A percentile compares a stretch with the other conserved stretches of the same genome.
These are phyloP conservation scores for Exophiala alcalophila DNA, from an alignment of 2,329 filamentous ascomycete genomes.

Conservation along the genomic window DNA sequence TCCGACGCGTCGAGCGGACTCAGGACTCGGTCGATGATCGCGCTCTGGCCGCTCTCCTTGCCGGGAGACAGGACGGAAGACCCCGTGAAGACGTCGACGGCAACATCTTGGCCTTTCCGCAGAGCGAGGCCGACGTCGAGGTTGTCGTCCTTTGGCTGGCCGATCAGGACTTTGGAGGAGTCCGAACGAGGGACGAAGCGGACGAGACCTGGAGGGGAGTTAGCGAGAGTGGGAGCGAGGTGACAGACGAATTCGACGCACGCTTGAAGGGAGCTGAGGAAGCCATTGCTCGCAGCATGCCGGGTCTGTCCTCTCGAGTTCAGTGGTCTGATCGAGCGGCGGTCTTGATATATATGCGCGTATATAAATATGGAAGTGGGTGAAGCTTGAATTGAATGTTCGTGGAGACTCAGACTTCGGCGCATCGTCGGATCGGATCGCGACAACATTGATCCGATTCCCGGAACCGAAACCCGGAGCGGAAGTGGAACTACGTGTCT, in stretches of 20 bases:
- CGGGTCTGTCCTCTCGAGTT: neutral
- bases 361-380: neutral
- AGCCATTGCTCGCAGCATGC: constrained; percentile 16
- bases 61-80: constrained; percentile 57
- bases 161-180: constrained; percentile 51
- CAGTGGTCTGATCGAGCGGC: constrained; percentile 12
- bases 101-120: constrained; percentile 55
- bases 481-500: no score
- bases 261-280: constrained; percentile 14
- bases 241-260: no score
- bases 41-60: constrained; percentile 48
- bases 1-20: constrained; percentile 38
- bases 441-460: neutral
- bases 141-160: constrained; percentile 51
- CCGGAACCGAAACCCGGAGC: neutral
- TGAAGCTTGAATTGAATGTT: neutral
- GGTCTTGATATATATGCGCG: constrained; percentile 8
- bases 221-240: neutral
- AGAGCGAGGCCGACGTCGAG: constrained; percentile 59
- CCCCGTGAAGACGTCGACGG: constrained; percentile 57
- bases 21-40: constrained; percentile 41
- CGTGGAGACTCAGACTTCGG: constrained; percentile 1
- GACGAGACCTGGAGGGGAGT: constrained; percentile 50
- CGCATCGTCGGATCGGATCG: neutral
- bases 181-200: constrained; percentile 57